Evolutionary conservation across 2,329 filamentous ascomycete genomes (phyloP).

Genomic region (Hypoxylon sp.): DNA sequence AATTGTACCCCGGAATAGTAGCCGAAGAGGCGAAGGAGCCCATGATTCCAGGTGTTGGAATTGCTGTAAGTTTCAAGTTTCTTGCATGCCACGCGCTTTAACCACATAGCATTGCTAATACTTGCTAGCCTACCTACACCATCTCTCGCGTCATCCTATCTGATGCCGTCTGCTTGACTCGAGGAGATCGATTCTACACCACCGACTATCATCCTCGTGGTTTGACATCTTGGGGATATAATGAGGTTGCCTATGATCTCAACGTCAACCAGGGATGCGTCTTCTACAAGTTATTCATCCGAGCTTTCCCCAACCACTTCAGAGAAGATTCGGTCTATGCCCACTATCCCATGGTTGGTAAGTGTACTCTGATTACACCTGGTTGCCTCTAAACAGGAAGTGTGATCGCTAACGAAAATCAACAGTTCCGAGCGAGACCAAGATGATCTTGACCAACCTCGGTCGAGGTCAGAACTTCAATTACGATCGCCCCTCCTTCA

Average conservation of each 20-base stretch:
- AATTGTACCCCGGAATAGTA: conserved; percentile 81
- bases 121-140: conserved; percentile 69
- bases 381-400: too few relatives aligned
- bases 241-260: conserved; percentile 76
- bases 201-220: conserved; percentile 77
- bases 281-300: conserved; percentile 83
- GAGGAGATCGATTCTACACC: conserved; percentile 82
- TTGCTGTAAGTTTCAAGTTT: conserved; percentile 61
- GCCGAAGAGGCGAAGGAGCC: conserved; percentile 78
- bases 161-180: conserved; percentile 80
- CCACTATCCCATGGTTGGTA: conserved; percentile 71
- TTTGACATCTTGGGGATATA: conserved; percentile 86
- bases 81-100: too few relatives aligned
- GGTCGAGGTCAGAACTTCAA: conserved; percentile 74
- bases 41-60: conserved; percentile 77
- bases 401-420: too few relatives aligned
- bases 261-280: conserved; percentile 82
- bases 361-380: too few relatives aligned
- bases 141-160: conserved; percentile 80
- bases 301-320: conserved; percentile 84
- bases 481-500: conserved; percentile 68
- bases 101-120: conserved; percentile 14
- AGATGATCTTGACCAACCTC: conserved; percentile 73
- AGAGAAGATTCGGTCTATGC: conserved; percentile 80
- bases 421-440: conserved; percentile 75